Conservation (phyloP, 2,329 filamentous ascomycete species). For the Monosporascus sp. region DNA sequence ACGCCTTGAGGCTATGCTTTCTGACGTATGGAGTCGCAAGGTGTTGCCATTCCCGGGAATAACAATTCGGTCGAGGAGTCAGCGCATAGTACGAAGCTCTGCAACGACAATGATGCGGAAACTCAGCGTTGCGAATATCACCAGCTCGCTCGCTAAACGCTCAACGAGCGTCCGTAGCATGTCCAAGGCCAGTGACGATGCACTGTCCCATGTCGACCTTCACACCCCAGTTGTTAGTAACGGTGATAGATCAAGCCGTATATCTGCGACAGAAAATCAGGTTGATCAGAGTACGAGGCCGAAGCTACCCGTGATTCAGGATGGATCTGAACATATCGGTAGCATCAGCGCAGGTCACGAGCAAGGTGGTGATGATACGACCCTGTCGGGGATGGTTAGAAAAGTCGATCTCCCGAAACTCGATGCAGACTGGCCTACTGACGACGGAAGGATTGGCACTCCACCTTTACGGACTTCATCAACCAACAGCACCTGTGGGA, state of each 20-base stretch:
- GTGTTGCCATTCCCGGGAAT: constrained; percentile 79
- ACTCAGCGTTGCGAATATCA: constrained; percentile 75
- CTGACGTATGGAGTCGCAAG: constrained; percentile 81
- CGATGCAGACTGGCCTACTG: constrained; percentile 15
- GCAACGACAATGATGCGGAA: constrained; percentile 85
- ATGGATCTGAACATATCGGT: constrained; percentile 21
- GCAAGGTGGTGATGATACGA: constrained; percentile 3
- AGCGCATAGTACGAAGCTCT: constrained; percentile 71
- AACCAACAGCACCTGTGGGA: constrained; percentile 11
- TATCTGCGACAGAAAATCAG: constrained; percentile 6
- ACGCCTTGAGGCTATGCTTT: constrained; percentile 66
- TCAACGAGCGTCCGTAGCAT: constrained; percentile 51
- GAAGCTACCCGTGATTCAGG: constrained; percentile 25
- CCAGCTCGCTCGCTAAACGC: constrained; percentile 69
- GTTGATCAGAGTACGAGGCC: constrained; percentile 12
- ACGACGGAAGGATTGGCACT: constrained; percentile 9
- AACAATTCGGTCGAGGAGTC: constrained; percentile 56
- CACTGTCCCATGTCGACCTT: constrained; percentile 14
- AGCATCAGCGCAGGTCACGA: constrained; percentile 12
- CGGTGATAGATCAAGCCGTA: constrained; percentile 12
- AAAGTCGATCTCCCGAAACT: constrained; percentile 16
- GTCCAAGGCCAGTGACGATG: constrained; percentile 25
- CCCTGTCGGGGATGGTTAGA: constrained; percentile 18
- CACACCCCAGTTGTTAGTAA: constrained; percentile 17
- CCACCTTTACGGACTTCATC: constrained; percentile 16